phyloP scores from a whole-genome alignment of 331 rosid species.

The Malus hybrid region DNA sequence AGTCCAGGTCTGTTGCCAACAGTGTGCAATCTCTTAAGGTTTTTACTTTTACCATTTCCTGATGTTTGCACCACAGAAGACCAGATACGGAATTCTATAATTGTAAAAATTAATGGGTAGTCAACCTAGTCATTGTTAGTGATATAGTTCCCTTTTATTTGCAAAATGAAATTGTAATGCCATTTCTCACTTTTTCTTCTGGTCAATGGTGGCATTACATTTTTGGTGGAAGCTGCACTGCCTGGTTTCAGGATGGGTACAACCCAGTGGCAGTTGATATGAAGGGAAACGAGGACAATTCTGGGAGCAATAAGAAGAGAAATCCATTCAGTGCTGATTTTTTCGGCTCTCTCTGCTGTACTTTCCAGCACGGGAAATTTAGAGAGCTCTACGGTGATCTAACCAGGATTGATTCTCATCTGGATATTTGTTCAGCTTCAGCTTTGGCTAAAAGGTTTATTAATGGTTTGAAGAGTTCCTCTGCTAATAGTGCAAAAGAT shows the following conservation, averaged over 20 bases:
- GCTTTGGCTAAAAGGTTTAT: conserved; percentile 54
- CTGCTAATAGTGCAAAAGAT: conserved; percentile 20
- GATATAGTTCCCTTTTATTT: neutral
- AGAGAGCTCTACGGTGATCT: conserved; percentile 47
- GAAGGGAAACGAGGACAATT: conserved; percentile 16
- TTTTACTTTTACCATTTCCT: neutral
- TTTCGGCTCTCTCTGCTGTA: conserved; percentile 64
- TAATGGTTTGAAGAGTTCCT: conserved; percentile 41
- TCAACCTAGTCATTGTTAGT: neutral
- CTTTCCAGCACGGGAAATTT: conserved; percentile 73
- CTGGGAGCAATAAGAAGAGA: conserved; percentile 36
- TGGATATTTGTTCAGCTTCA: conserved; percentile 72
- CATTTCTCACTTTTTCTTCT: conserved; percentile 1
- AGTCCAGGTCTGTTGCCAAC: neutral
- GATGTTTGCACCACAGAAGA: neutral
- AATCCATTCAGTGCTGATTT: conserved; percentile 25
- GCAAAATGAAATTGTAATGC: neutral
- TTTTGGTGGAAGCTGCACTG: conserved; percentile 58
- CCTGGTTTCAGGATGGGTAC: conserved; percentile 54
- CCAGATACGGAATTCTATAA: neutral
- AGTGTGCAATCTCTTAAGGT: neutral
- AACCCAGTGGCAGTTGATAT: conserved; percentile 26
- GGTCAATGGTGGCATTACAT: conserved; percentile 12
- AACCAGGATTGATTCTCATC: conserved; percentile 76
- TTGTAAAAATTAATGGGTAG: neutral